A percentile compares a stretch with the other conserved stretches of the same genome.
Evolutionary conservation across 768 basidiomycete genomes (phyloP).

Genomic region (Lactifluus echinatus): DNA sequence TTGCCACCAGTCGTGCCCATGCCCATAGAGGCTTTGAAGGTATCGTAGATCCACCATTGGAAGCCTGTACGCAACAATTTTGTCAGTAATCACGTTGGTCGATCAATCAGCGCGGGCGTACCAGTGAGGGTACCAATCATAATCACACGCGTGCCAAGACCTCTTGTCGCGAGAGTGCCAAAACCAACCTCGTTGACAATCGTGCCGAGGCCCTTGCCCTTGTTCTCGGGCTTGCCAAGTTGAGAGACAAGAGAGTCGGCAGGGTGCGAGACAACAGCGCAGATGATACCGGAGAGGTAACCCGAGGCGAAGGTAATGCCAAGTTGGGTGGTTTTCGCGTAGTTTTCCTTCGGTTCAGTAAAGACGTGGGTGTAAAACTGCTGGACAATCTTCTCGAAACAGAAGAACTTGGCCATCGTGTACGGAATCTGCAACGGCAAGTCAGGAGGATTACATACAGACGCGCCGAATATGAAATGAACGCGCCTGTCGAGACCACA

Average conservation of each 20-base stretch:
- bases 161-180: slow-evolving; percentile 63
- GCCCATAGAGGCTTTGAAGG: slow-evolving; percentile 77
- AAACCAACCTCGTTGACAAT: slow-evolving; percentile 68
- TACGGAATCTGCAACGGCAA: slow-evolving; percentile 67
- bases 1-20: slow-evolving; percentile 86
- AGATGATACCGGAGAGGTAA: slow-evolving; percentile 92
- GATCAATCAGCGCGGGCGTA: not conserved
- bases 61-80: slow-evolving; percentile 51
- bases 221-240: slow-evolving; percentile 85
- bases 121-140: slow-evolving; percentile 49
- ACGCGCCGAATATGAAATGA: not conserved
- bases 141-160: slow-evolving; percentile 78
- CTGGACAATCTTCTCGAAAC: slow-evolving; percentile 83
- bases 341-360: slow-evolving; percentile 66
- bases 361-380: slow-evolving; percentile 87
- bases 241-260: slow-evolving; percentile 90
- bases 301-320: slow-evolving; percentile 85
- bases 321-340: slow-evolving; percentile 78
- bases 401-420: slow-evolving; percentile 99
- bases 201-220: slow-evolving; percentile 65
- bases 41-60: slow-evolving; percentile 94
- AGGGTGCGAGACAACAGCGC: slow-evolving; percentile 93
- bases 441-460: not conserved
- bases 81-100: not conserved
- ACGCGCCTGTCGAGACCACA: slow-evolving; percentile 80